A percentile compares a stretch with the other conserved stretches of the same genome.
These are phyloP conservation scores for Inga oerstediana DNA, from an alignment of 306 rosid species.

Conservation along the genomic window DNA sequence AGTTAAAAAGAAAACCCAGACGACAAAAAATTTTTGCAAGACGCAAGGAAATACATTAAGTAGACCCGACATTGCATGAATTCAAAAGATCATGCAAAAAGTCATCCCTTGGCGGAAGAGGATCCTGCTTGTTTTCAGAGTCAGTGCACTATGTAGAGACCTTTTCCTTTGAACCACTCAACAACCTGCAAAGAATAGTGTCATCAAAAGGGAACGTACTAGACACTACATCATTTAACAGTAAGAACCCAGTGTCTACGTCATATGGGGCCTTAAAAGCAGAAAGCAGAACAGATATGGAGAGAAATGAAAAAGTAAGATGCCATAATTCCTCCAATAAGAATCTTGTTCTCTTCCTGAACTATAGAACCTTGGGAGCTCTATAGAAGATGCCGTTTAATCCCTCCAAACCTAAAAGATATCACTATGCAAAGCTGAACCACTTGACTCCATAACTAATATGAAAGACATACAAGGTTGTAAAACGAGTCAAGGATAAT, in stretches of 20 bases:
- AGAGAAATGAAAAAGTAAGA: conserved; percentile 1
- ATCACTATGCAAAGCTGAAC: neutral
- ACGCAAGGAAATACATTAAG: conserved; percentile 52
- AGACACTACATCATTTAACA: conserved; percentile 17
- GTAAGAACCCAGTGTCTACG: conserved; percentile 22
- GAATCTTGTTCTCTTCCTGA: neutral
- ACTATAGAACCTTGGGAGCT: conserved; percentile 3
- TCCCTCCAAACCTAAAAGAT: conserved; percentile 18
- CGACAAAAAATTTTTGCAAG: conserved; percentile 12
- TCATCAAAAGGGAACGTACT: conserved; percentile 31
- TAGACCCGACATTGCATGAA: conserved; percentile 63
- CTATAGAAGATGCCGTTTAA: conserved; percentile 7
- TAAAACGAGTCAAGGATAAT: neutral
- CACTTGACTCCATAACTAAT: neutral
- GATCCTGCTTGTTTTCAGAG: conserved; percentile 32
- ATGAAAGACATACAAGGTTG: neutral
- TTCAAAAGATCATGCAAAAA: conserved; percentile 44
- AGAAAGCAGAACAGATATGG: neutral
- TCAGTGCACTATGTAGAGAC: conserved; percentile 44
- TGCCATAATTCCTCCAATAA: neutral
- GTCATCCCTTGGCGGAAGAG: conserved; percentile 39
- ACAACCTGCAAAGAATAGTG: conserved; percentile 55
- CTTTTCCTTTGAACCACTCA: conserved; percentile 38
- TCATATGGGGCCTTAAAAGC: conserved; percentile 3
- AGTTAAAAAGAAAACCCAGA: neutral